Conservation (phyloP, 495 filamentous ascomycete genomes). For the Lentithecium fluviatile region DNA sequence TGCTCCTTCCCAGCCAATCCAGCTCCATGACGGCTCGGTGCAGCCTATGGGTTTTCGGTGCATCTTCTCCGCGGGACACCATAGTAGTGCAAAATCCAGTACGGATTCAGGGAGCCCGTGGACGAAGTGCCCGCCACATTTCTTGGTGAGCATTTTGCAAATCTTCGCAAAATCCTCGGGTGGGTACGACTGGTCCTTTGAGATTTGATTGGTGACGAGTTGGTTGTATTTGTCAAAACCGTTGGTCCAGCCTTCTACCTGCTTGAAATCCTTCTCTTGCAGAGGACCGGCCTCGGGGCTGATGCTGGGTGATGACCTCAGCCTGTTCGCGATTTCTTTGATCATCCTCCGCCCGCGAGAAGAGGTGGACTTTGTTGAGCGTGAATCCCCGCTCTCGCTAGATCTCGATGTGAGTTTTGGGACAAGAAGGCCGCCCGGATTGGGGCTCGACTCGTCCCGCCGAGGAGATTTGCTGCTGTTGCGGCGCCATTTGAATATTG, state of each 20-base stretch:
- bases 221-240: constrained; percentile 32
- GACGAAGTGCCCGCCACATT: constrained; percentile 19
- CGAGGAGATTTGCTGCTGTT: background rate
- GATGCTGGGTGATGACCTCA: constrained; percentile 19
- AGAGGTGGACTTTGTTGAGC: constrained; percentile 14
- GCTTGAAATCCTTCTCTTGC: constrained; percentile 25
- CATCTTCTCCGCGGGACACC: constrained; percentile 21
- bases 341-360: constrained; percentile 13
- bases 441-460: background rate
- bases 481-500: background rate
- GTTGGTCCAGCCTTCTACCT: constrained; percentile 12
- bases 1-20: constrained; percentile 23
- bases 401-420: constrained; percentile 10
- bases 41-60: background rate
- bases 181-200: background rate
- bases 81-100: constrained; percentile 28
- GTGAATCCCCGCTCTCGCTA: constrained; percentile 22
- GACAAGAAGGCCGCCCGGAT: background rate
- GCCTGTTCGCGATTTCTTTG: constrained; percentile 6
- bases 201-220: constrained; percentile 20
- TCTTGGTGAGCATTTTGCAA: constrained; percentile 14
- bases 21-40: constrained; percentile 24
- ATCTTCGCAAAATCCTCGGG: constrained; percentile 10
- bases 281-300: constrained; percentile 2
- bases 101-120: constrained; percentile 29